These are phyloP conservation scores for Colletotrichum liaoningense DNA, from an alignment of 2,329 filamentous ascomycete species.

Conservation along the genomic window DNA sequence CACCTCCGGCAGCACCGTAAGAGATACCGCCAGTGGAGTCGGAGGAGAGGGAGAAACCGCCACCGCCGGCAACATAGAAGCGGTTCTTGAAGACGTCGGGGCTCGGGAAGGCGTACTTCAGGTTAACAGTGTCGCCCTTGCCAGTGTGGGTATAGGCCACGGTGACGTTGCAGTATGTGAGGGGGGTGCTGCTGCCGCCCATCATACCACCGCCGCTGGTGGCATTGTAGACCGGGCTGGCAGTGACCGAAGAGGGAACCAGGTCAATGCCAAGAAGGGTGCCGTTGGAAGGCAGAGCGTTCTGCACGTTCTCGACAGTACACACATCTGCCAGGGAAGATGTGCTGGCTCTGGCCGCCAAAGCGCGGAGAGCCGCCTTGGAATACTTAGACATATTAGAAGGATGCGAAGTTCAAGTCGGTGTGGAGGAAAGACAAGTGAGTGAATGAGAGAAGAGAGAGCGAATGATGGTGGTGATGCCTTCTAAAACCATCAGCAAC, in stretches of 20 bases:
- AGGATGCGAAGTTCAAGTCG: too few species aligned
- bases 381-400: conserved; percentile 17
- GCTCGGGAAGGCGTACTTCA: conserved; percentile 55
- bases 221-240: conserved; percentile 21
- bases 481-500: neutral
- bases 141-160: conserved; percentile 58
- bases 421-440: neutral
- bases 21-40: conserved; percentile 52
- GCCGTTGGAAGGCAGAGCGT: conserved; percentile 38
- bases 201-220: conserved; percentile 41
- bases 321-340: conserved; percentile 39
- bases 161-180: conserved; percentile 58
- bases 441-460: neutral
- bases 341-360: conserved; percentile 31
- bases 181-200: conserved; percentile 45
- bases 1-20: conserved; percentile 58
- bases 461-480: neutral
- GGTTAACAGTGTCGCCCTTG: conserved; percentile 44
- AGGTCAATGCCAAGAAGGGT: conserved; percentile 43
- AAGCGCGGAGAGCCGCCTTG: conserved; percentile 8
- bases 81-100: conserved; percentile 56
- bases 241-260: conserved; percentile 33
- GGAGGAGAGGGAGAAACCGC: conserved; percentile 49
- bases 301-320: conserved; percentile 38
- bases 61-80: conserved; percentile 57